Evolutionary conservation across 345 rosid genomes (phyloP), one percentile per base, ranked within the genome.

Genomic region (Gossypium turneri): DNA sequence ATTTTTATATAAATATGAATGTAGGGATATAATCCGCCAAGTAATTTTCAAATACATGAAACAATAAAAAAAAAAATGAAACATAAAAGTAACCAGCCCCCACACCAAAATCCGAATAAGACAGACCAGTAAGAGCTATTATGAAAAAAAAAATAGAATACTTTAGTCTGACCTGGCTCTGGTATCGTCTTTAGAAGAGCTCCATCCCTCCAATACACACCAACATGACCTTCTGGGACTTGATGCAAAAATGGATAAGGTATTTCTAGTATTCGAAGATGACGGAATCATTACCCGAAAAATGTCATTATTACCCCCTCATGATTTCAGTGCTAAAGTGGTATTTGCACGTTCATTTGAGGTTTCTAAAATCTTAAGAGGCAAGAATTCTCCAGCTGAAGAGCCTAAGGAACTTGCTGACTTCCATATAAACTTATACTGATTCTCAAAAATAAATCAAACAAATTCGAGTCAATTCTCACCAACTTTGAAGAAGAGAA

Each of bases 161-260:
- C 24, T 61, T 8, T 34, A 74, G 22, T 2, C 75, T 48, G 55
- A 89, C 98, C 96, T 71, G 98, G 97, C 80, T 79, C 85, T 15
- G 94, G 81, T 72, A 94, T 82, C 1, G 80, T 82, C 20, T 88
- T 72, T 19, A 90, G 80, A 73, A 94, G 94, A 34, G 97, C 98
- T 79, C 97, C 98, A 51, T 97, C 97, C 83, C 91, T 89, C 97
- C 96, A 94, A 75, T 94, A 94, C 9, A 89, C 98, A 73, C 98
- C 97, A 62, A 94, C 98, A 65, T 94, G 92, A 80, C 97, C 97
- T 85, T 94, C 97, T 16, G 97, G 97, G 27, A 94, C 93, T 89
- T 92, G 94, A 66, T 94, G 97, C 67, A 94, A 63, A 80, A 80
- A 90, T 81, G 45, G 90, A 78, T 51, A 87, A 82, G 76, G 85